A percentile compares a stretch with the other conserved stretches of the same genome.
phyloP scores from a whole-genome alignment of 345 rosid genomes.

The Populus tremula region DNA sequence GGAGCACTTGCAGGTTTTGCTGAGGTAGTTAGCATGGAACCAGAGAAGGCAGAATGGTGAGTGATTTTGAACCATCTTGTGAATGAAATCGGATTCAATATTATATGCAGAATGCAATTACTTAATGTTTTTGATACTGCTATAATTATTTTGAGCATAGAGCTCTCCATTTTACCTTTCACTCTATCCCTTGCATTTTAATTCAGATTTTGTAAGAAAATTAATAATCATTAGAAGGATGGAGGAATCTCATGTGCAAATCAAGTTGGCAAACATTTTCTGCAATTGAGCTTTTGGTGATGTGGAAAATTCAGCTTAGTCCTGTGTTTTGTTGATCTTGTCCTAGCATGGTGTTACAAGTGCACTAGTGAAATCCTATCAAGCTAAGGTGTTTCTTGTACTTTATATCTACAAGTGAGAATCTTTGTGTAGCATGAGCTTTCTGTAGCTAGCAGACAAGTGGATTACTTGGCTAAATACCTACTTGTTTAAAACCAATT shows the following conservation, averaged over 20 bases:
- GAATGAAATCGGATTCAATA: neutral
- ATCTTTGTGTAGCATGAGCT: neutral
- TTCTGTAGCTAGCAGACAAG: neutral
- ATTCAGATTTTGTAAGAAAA: neutral
- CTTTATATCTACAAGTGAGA: neutral
- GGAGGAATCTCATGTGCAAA: neutral
- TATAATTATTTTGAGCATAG: neutral
- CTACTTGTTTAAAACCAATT: neutral
- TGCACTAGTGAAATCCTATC: neutral
- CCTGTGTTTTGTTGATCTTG: neutral
- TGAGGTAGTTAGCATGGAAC: slow-evolving; percentile 92
- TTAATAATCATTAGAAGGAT: neutral
- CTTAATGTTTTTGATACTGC: neutral
- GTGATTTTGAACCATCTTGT: neutral
- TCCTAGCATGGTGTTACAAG: neutral
- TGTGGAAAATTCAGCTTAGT: neutral
- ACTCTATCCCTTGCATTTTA: neutral
- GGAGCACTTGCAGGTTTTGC: slow-evolving; percentile 92
- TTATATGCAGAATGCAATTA: neutral
- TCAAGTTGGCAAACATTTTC: neutral
- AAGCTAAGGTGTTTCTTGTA: neutral
- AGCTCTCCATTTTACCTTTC: neutral
- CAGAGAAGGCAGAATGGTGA: slow-evolving; percentile 98
- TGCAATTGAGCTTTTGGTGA: neutral
- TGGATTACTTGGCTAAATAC: neutral